Evolutionary conservation across 1,284 basidiomycete species (phyloP).

Genomic region (Grifola frondosa): DNA sequence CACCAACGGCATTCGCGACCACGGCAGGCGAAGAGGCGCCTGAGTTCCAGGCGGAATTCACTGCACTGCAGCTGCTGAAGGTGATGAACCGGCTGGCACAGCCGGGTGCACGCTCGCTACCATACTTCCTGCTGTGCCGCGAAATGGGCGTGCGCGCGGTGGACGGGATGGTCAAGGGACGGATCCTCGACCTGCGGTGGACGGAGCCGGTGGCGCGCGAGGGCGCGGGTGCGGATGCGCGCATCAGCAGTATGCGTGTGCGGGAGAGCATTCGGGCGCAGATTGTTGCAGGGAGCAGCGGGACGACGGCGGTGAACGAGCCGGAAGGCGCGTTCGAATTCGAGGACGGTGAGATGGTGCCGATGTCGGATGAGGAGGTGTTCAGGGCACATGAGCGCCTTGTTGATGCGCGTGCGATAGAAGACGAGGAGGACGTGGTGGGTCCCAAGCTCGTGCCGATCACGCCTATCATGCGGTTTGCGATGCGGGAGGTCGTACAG

Average conservation of each 20-base stretch:
- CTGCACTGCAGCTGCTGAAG: slow-evolving; percentile 70
- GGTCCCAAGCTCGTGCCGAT: slow-evolving; percentile 72
- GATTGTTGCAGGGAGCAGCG: slow-evolving; percentile 38
- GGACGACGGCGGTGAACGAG: slow-evolving; percentile 37
- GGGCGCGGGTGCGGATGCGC: slow-evolving; percentile 28
- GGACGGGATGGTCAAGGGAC: slow-evolving; percentile 76
- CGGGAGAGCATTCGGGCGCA: slow-evolving; percentile 33
- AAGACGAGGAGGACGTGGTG: slow-evolving; percentile 55
- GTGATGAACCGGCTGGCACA: slow-evolving; percentile 72
- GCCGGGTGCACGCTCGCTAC: slow-evolving; percentile 56
- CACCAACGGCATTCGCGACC: slow-evolving; percentile 23
- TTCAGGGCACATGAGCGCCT: slow-evolving; percentile 30
- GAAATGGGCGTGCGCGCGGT: slow-evolving; percentile 76
- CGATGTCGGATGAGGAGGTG: slow-evolving; percentile 34
- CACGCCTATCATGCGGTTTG: slow-evolving; percentile 76
- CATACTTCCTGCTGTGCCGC: slow-evolving; percentile 76
- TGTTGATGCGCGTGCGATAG: slow-evolving; percentile 33
- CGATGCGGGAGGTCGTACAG: slow-evolving; percentile 75
- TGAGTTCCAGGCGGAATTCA: slow-evolving; percentile 49
- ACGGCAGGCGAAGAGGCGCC: slow-evolving; percentile 27
- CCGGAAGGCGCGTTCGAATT: slow-evolving; percentile 20
- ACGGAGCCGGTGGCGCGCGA: slow-evolving; percentile 60
- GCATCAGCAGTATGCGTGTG: slow-evolving; percentile 27
- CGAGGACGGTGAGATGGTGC: slow-evolving; percentile 34
- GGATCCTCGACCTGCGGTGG: slow-evolving; percentile 75